phyloP scores from a whole-genome alignment of 1,284 basidiomycete species.

The Cutaneotrichosporon spelunceum region DNA sequence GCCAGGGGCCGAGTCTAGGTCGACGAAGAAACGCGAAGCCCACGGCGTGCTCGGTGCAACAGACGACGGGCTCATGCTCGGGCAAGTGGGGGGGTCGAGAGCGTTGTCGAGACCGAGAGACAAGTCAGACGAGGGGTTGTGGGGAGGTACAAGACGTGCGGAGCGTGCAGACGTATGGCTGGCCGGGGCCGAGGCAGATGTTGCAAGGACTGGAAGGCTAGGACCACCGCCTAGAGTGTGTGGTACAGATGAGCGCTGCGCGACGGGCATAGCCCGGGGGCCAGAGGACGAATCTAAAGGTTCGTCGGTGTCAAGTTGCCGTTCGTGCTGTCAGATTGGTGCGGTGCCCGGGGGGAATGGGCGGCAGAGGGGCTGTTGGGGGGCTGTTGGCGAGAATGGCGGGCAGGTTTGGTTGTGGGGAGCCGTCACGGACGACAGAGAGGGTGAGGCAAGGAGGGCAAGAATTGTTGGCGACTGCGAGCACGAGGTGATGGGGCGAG shows the following conservation, averaged over 20 bases:
- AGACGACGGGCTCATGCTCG: neutral
- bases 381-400: neutral
- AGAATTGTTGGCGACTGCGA: too few species aligned
- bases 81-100: neutral
- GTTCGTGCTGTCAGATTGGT: neutral
- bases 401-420: neutral
- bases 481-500: too few species aligned
- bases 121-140: neutral
- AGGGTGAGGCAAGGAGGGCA: neutral
- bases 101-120: neutral
- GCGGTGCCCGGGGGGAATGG: neutral
- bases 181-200: neutral
- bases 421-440: neutral
- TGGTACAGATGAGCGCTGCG: neutral
- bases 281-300: neutral
- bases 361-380: neutral
- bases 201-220: neutral
- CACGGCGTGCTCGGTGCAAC: slow-evolving; percentile 7
- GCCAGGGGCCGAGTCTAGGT: slow-evolving; percentile 12
- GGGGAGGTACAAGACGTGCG: neutral
- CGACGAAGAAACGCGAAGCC: slow-evolving; percentile 17
- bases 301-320: neutral
- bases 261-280: slow-evolving; percentile 4
- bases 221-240: neutral
- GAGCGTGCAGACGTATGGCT: neutral